phyloP scores from a whole-genome alignment of 148 eudicot species.

The Chenopodium berlandieri region DNA sequence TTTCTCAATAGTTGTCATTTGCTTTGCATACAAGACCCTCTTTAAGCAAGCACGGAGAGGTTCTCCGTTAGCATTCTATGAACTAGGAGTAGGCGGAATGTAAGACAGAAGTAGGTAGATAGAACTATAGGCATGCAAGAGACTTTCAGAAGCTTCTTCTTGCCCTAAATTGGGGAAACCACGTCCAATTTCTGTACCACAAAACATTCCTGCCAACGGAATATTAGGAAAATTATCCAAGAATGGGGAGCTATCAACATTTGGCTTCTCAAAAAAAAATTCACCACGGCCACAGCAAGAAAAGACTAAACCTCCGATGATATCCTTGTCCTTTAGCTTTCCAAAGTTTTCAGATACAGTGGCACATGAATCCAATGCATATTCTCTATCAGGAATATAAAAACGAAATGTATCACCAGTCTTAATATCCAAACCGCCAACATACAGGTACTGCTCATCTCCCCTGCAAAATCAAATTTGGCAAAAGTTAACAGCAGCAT shows the following conservation, averaged over 20 bases:
- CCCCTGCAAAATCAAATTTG: slow-evolving; percentile 49
- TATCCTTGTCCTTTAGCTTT: slow-evolving; percentile 39
- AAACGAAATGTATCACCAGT: slow-evolving; percentile 79
- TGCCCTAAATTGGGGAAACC: slow-evolving; percentile 37
- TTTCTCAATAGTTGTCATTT: neutral
- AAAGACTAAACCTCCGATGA: slow-evolving; percentile 76
- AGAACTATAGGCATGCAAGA: slow-evolving; percentile 55
- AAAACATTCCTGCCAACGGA: slow-evolving; percentile 63
- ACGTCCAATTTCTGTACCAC: slow-evolving; percentile 76
- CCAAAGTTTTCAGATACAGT: slow-evolving; percentile 50
- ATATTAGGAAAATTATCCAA: slow-evolving; percentile 69
- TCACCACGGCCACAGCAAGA: slow-evolving; percentile 82
- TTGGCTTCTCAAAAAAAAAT: slow-evolving; percentile 46
- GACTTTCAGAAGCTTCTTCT: slow-evolving; percentile 34
- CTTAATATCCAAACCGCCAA: slow-evolving; percentile 57
- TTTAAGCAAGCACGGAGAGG: neutral
- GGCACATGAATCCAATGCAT: slow-evolving; percentile 44
- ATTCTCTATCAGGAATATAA: slow-evolving; percentile 39
- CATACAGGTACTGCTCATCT: slow-evolving; percentile 66
- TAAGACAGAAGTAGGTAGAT: slow-evolving; percentile 70
- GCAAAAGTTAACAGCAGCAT: slow-evolving; percentile 4
- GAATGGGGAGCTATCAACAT: slow-evolving; percentile 69
- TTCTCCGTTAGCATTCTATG: neutral
- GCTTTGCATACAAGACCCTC: neutral
- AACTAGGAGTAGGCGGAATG: slow-evolving; percentile 29